Evolutionary conservation across 2,329 filamentous ascomycete species (phyloP), one percentile per base, ranked within the genome.

Genomic region (Macrophomina tecta): DNA sequence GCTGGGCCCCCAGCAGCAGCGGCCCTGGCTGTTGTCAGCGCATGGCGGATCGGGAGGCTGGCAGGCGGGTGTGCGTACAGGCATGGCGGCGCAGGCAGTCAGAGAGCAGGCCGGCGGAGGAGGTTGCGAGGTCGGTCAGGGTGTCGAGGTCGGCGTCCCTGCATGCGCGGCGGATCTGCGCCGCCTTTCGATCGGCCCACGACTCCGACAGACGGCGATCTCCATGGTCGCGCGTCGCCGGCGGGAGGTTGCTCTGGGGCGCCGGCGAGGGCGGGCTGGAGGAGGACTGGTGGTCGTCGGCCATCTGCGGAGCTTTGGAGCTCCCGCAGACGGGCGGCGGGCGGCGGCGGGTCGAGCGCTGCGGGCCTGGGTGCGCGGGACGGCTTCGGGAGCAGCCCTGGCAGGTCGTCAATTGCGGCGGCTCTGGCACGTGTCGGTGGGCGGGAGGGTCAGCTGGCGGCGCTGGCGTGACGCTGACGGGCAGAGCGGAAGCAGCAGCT

Each of bases 61-160:
- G 53, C 63, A n/a, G 65, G 56, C 51, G 52, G 36, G 45, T 61
- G 51, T 60, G 71, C 91, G 80, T 86, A 96, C 94, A 97, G 71
- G 92, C 93, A 77, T 83, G 81, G 74, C 87, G 86, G 71, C 94
- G 90, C 69, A 95, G 78, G 45, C 76, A 73, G 71, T 85, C 84
- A 70, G 80, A 78, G 53, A 85, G 71, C 42, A 85, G 75, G 64
- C 84, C 84, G 58, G 78, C 75, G 56, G 73, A 66, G 58, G 78
- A 78, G n/a, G 79, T 80, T 4, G 83, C 82, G 18, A 84, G 77
- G 7, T 72, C 69, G 42, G 77, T 72, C 38, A 86, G 74, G 51
- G 75, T 70, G n/a, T 73, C 68, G 63, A 82, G 71, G 69, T 84
- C 75, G 48, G 70, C 70, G 66, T 77, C 72, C 11, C 73, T 69